Conservation (phyloP, 371 early-diverging fungal genomes). For the Mucor circinelloides region DNA sequence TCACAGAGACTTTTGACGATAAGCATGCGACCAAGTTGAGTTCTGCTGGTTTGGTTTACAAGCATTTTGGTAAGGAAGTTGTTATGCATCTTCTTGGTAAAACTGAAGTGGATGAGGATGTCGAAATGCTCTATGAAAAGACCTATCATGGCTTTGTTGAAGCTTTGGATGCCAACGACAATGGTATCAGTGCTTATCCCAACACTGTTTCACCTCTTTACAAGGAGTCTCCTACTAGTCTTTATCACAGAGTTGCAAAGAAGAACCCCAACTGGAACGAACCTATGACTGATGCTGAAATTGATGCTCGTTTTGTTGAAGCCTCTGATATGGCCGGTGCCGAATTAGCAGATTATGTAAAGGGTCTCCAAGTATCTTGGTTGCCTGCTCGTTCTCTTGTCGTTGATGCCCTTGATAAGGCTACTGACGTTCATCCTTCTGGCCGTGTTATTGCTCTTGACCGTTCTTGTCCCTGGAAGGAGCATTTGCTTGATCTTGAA, state of each 20-base stretch:
- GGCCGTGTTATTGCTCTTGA: constrained; percentile 87
- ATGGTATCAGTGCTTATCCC: constrained; percentile 90
- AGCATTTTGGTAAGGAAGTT: constrained; percentile 90
- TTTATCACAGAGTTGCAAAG: constrained; percentile 77
- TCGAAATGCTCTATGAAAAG: constrained; percentile 75
- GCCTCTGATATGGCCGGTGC: constrained; percentile 80
- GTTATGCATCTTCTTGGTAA: constrained; percentile 64
- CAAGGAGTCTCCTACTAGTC: constrained; percentile 77
- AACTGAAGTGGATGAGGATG: constrained; percentile 51
- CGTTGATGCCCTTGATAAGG: constrained; percentile 60
- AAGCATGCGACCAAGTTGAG: constrained; percentile 85
- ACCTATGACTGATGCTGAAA: constrained; percentile 61
- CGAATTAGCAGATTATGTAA: constrained; percentile 71
- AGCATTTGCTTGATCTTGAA: constrained; percentile 80
- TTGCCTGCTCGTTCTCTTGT: constrained; percentile 90
- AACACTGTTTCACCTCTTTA: constrained; percentile 76
- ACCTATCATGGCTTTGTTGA: constrained; percentile 85
- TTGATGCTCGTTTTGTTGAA: constrained; percentile 69
- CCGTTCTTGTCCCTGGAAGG: constrained; percentile 91
- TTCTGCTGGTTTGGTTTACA: constrained; percentile 92
- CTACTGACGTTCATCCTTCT: constrained; percentile 66
- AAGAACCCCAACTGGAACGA: constrained; percentile 96
- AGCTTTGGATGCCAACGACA: constrained; percentile 82
- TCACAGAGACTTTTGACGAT: constrained; percentile 84
- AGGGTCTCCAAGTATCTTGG: constrained; percentile 77